Percentiles rank a stretch among this genome's conserved stretches.
These are phyloP conservation scores for Basidiobolus meristosporus DNA, from an alignment of 371 early-diverging fungal genomes.

Conservation along the genomic window DNA sequence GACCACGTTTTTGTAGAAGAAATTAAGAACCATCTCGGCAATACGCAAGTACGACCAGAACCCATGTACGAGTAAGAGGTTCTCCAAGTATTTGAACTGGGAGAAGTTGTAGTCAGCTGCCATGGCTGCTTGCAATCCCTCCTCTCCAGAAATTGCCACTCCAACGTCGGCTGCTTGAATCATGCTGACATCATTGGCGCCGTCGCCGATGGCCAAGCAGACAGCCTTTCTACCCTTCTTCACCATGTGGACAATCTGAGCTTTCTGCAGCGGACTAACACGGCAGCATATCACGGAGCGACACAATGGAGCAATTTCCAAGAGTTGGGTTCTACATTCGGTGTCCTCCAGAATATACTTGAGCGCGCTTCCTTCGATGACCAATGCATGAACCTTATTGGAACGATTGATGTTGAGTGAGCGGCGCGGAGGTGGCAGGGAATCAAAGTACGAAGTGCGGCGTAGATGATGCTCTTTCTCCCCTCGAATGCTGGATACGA, in stretches of 20 bases:
- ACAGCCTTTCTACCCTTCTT: constrained; percentile 47
- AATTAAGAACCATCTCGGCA: constrained; percentile 73
- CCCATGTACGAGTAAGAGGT: constrained; percentile 68
- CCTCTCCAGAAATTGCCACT: constrained; percentile 83
- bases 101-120: constrained; percentile 79
- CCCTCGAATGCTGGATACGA: constrained; percentile 10
- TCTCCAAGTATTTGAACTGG: constrained; percentile 73
- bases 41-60: constrained; percentile 79
- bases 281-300: constrained; percentile 88
- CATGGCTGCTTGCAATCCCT: constrained; percentile 81
- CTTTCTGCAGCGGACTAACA: constrained; percentile 92
- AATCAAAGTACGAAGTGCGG: constrained; percentile 1
- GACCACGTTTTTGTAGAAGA: constrained; percentile 84
- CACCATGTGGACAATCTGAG: constrained; percentile 81
- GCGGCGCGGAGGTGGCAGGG: neutral
- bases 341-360: constrained; percentile 44
- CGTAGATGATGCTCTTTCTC: too few species aligned
- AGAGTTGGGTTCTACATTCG: constrained; percentile 31
- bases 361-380: constrained; percentile 82
- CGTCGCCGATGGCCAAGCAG: constrained; percentile 95
- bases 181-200: constrained; percentile 92
- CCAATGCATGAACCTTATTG: constrained; percentile 29
- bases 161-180: constrained; percentile 91
- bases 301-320: constrained; percentile 61
- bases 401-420: too few species aligned